Evolutionary conservation across 192 early-diverging fungal genomes (phyloP).

Genomic region (Phlyctochytrium bullatum): DNA sequence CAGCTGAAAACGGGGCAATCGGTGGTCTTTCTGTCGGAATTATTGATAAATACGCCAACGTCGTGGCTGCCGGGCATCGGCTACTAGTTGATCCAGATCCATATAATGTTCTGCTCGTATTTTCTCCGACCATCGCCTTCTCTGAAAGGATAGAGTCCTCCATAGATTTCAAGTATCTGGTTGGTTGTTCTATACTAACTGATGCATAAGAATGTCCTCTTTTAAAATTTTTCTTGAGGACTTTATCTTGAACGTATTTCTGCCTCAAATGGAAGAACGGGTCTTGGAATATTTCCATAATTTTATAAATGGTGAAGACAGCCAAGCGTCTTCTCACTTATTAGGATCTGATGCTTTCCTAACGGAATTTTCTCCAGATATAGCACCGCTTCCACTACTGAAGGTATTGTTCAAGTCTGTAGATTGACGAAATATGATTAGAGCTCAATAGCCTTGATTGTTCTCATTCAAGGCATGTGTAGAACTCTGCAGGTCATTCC

Average conservation of each 20-base stretch:
- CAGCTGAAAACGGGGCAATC: constrained; percentile 3
- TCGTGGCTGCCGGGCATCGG: constrained; percentile 58
- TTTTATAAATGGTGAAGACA: constrained; percentile 54
- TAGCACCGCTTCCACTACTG: constrained; percentile 62
- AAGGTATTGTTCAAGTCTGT: constrained; percentile 46
- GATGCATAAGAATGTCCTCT: constrained; percentile 30
- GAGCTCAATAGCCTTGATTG: constrained; percentile 60
- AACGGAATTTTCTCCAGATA: constrained; percentile 31
- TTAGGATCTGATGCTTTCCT: constrained; percentile 54
- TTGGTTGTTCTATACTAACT: background rate
- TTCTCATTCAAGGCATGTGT: constrained; percentile 64
- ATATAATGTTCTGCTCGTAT: constrained; percentile 66
- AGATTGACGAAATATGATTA: constrained; percentile 27
- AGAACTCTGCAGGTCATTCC: constrained; percentile 61
- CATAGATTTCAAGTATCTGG: constrained; percentile 46
- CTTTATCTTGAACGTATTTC: constrained; percentile 75
- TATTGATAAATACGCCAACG: constrained; percentile 66
- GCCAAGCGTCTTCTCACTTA: constrained; percentile 43
- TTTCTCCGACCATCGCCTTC: constrained; percentile 67
- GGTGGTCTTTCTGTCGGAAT: constrained; percentile 32
- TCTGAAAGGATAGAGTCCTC: constrained; percentile 52
- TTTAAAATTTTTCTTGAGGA: constrained; percentile 72
- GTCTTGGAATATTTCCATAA: constrained; percentile 70
- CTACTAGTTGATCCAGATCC: constrained; percentile 65
- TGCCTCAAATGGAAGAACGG: constrained; percentile 83